phyloP scores from a whole-genome alignment of 495 filamentous ascomycete genomes.

The Penicillium crystallinum region DNA sequence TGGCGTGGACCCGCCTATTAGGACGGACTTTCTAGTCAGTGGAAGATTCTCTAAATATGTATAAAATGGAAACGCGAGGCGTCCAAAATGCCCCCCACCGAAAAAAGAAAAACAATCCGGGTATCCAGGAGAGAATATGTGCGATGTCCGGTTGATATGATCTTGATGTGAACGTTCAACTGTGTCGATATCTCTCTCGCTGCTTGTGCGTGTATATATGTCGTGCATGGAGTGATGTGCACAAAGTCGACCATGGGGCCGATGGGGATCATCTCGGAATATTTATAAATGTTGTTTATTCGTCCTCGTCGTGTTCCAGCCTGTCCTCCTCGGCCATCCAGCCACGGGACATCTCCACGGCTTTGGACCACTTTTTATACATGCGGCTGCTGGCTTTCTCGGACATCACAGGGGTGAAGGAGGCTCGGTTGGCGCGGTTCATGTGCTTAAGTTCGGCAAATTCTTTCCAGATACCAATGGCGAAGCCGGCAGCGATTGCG shows the following conservation, averaged over 20 bases:
- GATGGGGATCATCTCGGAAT: constrained; percentile 5
- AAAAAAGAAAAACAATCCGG: background rate
- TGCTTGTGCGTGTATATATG: background rate
- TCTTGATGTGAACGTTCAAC: background rate
- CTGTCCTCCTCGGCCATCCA: constrained; percentile 56
- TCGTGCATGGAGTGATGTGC: background rate
- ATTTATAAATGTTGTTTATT: constrained; percentile 15
- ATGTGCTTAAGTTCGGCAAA: constrained; percentile 75
- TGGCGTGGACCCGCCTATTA: constrained; percentile 17
- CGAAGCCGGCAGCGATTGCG: constrained; percentile 91
- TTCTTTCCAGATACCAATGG: constrained; percentile 73
- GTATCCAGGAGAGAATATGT: constrained; percentile 1
- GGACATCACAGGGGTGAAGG: constrained; percentile 65
- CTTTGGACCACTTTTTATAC: constrained; percentile 78
- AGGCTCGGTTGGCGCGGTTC: constrained; percentile 66
- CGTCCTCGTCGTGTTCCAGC: constrained; percentile 29
- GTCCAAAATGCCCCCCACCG: constrained; percentile 8
- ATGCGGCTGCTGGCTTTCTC: constrained; percentile 55
- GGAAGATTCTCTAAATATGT: constrained; percentile 21
- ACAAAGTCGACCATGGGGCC: background rate
- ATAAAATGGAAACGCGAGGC: constrained; percentile 13
- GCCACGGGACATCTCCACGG: constrained; percentile 84
- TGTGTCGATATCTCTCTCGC: background rate
- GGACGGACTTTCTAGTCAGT: constrained; percentile 17
- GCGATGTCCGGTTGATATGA: constrained; percentile 5